Base-by-base conservation (phyloP, 768 basidiomycete genomes). In the Pleurotus salmoneostramineus region DNA sequence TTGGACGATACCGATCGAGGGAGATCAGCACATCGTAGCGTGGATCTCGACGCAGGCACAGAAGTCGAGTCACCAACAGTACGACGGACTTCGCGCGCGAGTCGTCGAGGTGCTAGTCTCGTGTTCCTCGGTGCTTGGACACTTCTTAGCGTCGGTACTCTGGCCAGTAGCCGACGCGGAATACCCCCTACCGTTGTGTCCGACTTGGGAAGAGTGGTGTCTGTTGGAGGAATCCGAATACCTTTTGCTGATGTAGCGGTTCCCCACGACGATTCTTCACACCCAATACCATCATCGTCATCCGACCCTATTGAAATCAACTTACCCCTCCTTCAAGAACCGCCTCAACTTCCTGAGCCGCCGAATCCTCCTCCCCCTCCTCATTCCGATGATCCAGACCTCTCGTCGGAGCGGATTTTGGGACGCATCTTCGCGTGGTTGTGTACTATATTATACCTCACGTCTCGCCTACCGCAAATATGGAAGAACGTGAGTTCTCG, bases 341-440 rank as follows among this genome's bases (percentile, higher is more conserved):
- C 43, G 5, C 56, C 55, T 57, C 45, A 45, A 51, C 6, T 58
- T 60, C 37, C 21, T 48, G 12, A 56, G 50, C 3, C 27, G 55
- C 34, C 27, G 59, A 33, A 64, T 17, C 37, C 51, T 11, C 62
- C 66, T 17, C 56, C 57, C 8, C 60, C 65, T 12, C 59, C 64
- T n/a, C 61, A 67, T 27, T 65, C 66, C 33, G 57, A 44, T 57
- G 67, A 65, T 43, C 63, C 61, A 64, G 37, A 64, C 71, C 47
- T 17, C 46, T 67, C 68, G 6, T 66, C 67, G 43, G 82, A 94
- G 65, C 88, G 83, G 49, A 67, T 94, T 27, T 73, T 98, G 50
- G 97, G 97, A 1, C 87, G 97, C 2, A 83, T 94, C 56, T 94
- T 90, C 56, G 95, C 97, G 6, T 99, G 97, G 97, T 67, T 88